Percentiles rank a stretch among this genome's conserved stretches.
Evolutionary conservation across 2,329 filamentous ascomycete genomes (phyloP).

Genomic region (Colletotrichum euphorbiae): DNA sequence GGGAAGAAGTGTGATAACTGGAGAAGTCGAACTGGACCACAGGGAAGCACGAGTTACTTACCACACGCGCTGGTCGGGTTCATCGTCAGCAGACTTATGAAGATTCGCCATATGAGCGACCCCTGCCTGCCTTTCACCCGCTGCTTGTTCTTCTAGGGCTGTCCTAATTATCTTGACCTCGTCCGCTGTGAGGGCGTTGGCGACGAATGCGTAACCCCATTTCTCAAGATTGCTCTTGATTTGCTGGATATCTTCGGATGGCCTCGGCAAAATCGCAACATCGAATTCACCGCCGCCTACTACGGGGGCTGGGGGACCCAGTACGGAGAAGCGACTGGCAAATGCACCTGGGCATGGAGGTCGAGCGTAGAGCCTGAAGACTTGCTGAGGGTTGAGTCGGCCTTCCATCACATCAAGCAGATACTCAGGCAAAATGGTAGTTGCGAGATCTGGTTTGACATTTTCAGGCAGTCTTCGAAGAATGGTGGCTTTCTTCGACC

Average conservation of each 20-base stretch:
- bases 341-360: constrained; percentile 16
- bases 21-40: too few relatives aligned
- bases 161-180: constrained; percentile 3
- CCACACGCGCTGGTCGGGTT: too few relatives aligned
- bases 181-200: constrained; percentile 8
- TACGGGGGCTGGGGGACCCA: neutral
- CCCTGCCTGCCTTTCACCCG: constrained; percentile 3
- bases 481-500: neutral
- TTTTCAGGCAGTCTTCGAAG: constrained; percentile 5
- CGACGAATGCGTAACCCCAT: constrained; percentile 19
- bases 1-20: too few relatives aligned
- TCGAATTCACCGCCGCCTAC: neutral
- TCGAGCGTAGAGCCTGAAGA: constrained; percentile 8
- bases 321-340: constrained; percentile 2
- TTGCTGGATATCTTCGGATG: constrained; percentile 7
- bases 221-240: constrained; percentile 12
- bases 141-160: constrained; percentile 19
- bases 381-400: constrained; percentile 14
- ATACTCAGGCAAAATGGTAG: constrained; percentile 2
- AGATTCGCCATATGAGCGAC: too few relatives aligned
- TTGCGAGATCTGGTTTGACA: neutral
- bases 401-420: constrained; percentile 24
- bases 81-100: too few relatives aligned
- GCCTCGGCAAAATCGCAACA: constrained; percentile 3
- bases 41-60: too few relatives aligned